Conservation (phyloP, 352 stramenopile genomes). For the Phytophthora chlamydospora region DNA sequence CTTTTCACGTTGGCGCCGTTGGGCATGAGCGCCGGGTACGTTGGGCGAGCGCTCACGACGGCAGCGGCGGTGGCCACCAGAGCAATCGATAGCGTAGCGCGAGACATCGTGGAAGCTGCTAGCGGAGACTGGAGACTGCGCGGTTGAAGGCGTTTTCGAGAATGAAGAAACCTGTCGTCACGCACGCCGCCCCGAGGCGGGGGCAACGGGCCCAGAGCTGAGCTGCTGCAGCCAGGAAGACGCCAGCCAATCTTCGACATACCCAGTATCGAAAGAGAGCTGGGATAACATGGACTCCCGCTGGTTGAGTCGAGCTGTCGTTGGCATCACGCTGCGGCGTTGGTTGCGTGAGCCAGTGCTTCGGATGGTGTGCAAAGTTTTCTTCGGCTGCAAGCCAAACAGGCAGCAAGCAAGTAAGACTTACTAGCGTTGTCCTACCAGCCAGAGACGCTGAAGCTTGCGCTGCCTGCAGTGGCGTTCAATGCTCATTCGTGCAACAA, state of each 20-base stretch:
- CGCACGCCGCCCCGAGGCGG: background rate
- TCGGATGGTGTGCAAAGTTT: conserved; percentile 27
- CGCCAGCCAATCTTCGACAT: no score
- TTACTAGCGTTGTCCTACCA: no score
- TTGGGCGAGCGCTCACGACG: conserved; percentile 25
- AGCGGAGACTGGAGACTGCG: background rate
- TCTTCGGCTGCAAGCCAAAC: conserved; percentile 1
- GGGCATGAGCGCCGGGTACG: conserved; percentile 34
- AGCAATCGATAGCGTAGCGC: conserved; percentile 22
- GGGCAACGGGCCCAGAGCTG: background rate
- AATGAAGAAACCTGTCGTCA: conserved; percentile 7
- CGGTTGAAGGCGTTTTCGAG: conserved; percentile 1
- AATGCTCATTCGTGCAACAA: no score
- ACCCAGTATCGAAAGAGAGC: background rate
- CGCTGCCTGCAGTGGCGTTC: no score
- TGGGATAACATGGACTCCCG: conserved; percentile 1
- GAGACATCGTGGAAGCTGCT: conserved; percentile 11
- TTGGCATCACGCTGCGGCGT: conserved; percentile 14
- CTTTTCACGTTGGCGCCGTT: conserved; percentile 41
- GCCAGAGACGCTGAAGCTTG: no score
- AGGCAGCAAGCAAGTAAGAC: no score
- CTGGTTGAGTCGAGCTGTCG: conserved; percentile 21
- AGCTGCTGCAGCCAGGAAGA: no score
- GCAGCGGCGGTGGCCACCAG: conserved; percentile 19
- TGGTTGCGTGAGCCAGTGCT: conserved; percentile 8